Base-by-base conservation (phyloP, 2,329 filamentous ascomycete genomes). In the Fusarium lateritium region DNA sequence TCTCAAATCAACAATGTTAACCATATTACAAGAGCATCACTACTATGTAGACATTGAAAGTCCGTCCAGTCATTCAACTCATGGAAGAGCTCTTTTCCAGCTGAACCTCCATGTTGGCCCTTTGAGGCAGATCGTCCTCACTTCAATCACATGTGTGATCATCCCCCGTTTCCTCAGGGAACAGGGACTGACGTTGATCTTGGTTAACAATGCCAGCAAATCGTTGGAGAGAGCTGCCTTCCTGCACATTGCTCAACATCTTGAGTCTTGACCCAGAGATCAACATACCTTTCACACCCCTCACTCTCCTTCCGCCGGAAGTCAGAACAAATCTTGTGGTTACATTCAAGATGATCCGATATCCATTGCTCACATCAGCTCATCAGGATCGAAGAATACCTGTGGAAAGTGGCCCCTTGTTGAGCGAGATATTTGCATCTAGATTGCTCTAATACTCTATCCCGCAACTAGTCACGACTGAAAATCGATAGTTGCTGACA, bases 171-270 rank as follows among this genome's bases (percentile, higher is more conserved):
- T 24, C 24, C 24, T 24, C 24, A 7, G 5, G 24, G 24, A 24
- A 24, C 24, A 24, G 24, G 7, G 24, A 24, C 24, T 24, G 24
- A 7, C 24, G 7, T 24, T 42, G 88, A 88, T 2, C 75, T 90
- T 7, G 85, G 86, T 90, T 7, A 85, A 86, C 3, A 86, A 87
- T 4, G 84, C 83, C 5, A 89, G 88, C 5, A 86, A 83, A 39
- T 84, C 83, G n/a, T 79, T 87, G 6, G 85, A 86, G 6, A 84
- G 85, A 14, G 76, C 88, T 31, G 75, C 87, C 15, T 88, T 86
- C 43, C 69, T 71, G 10, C 59, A 71, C 47, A 75, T 74, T 59
- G 67, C 62, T 8, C 64, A 71, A 24, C 6, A 81, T 86, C 3
- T 81, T 17, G 40, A 43, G 7, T n/a, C n/a, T n/a, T n/a, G n/a